Percentiles rank a stretch among this genome's conserved stretches.
These are phyloP conservation scores for Lasiosphaeriaceae sp. DNA, from an alignment of 495 filamentous ascomycete species.

Conservation along the genomic window DNA sequence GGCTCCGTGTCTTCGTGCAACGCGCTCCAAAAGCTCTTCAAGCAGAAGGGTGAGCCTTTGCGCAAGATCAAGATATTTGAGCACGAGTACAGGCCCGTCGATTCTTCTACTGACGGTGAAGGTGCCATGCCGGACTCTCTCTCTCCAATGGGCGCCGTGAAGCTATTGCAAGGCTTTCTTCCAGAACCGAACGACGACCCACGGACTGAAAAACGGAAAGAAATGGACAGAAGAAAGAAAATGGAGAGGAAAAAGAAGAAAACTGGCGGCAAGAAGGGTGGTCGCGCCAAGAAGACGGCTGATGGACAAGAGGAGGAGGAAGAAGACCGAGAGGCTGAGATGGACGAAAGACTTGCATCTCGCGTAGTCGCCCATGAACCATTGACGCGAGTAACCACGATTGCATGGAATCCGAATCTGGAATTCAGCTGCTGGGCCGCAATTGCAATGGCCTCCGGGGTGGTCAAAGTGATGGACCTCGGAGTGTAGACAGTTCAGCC, in stretches of 20 bases:
- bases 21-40: constrained; percentile 42
- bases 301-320: constrained; percentile 21
- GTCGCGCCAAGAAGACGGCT: constrained; percentile 27
- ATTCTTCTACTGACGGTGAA: neutral
- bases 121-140: neutral
- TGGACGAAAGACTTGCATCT: constrained; percentile 29
- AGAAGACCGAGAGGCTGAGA: constrained; percentile 23
- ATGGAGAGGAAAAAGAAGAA: constrained; percentile 54
- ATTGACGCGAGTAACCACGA: constrained; percentile 39
- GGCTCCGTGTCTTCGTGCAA: constrained; percentile 44
- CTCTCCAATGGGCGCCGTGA: constrained; percentile 26
- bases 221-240: constrained; percentile 50
- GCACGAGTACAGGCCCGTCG: constrained; percentile 38
- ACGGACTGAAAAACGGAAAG: constrained; percentile 60
- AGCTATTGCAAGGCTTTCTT: constrained; percentile 41
- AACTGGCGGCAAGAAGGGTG: constrained; percentile 53
- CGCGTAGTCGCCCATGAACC: constrained; percentile 41
- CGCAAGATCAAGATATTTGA: constrained; percentile 44
- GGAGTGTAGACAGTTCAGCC: constrained; percentile 26
- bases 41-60: constrained; percentile 38
- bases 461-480: constrained; percentile 45
- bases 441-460: constrained; percentile 46
- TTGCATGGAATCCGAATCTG: constrained; percentile 46
- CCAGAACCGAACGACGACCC: constrained; percentile 62
- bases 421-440: constrained; percentile 51